Conservation (phyloP, 768 basidiomycete genomes). For the Gymnopilus junonius region DNA sequence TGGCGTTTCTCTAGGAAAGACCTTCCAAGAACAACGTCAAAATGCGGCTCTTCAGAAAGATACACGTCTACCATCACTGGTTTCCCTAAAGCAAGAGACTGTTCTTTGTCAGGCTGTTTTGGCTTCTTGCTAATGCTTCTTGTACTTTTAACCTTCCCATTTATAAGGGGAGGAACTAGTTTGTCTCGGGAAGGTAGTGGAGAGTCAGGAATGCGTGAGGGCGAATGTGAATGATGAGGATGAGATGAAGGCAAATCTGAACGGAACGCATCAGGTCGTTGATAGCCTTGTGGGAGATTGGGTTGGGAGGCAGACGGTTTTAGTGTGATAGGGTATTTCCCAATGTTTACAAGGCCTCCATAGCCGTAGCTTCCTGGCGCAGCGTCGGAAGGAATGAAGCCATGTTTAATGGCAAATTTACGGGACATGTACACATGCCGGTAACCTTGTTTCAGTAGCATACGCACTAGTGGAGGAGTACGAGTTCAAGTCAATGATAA, state of each 20-base stretch:
- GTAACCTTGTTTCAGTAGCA: conserved; percentile 93
- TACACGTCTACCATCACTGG: conserved; percentile 67
- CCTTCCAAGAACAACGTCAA: conserved; percentile 92
- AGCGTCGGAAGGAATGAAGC: conserved; percentile 87
- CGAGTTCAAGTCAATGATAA: not conserved
- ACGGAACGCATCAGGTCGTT: conserved; percentile 22
- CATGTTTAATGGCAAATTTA: conserved; percentile 86
- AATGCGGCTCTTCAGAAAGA: conserved; percentile 93
- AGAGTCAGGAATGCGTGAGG: conserved; percentile 22
- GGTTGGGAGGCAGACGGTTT: conserved; percentile 44
- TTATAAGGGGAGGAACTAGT: conserved; percentile 8
- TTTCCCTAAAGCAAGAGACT: conserved; percentile 26
- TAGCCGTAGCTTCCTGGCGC: conserved; percentile 95
- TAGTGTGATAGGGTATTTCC: conserved; percentile 85
- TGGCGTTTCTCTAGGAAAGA: conserved; percentile 84
- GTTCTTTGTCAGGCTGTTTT: conserved; percentile 11
- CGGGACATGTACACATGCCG: conserved; percentile 95
- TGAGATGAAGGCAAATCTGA: conserved; percentile 4
- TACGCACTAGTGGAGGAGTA: conserved; percentile 61
- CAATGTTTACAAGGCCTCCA: conserved; percentile 83
- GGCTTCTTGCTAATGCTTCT: conserved; percentile 2
- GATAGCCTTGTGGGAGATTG: conserved; percentile 23
- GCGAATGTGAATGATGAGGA: conserved; percentile 15
- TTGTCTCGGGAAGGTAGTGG: conserved; percentile 14
- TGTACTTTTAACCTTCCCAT: conserved; percentile 10